These are phyloP conservation scores for Candida mattraensis DNA, from an alignment of 805 yeast species.

Conservation along the genomic window DNA sequence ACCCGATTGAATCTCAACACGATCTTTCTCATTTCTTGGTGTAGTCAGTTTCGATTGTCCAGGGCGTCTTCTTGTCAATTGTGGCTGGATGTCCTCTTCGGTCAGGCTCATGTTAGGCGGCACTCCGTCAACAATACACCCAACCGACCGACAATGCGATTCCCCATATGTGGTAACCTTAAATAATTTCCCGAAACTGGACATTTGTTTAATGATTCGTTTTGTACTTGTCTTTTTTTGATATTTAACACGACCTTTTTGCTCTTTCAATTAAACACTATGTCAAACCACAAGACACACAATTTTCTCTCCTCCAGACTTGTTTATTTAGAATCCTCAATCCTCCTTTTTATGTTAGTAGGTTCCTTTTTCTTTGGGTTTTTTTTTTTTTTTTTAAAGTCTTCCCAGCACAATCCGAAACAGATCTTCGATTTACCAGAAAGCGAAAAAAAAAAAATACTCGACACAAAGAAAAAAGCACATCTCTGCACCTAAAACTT, in stretches of 20 bases:
- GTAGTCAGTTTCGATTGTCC: constrained; percentile 93
- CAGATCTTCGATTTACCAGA: constrained; percentile 9
- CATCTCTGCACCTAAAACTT: constrained; percentile 13
- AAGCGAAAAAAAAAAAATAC: constrained; percentile 7
- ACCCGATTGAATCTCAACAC: constrained; percentile 91
- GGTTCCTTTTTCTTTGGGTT: too few relatives aligned
- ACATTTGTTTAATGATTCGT: constrained; percentile 44
- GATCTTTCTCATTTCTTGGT: constrained; percentile 94
- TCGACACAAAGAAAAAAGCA: not conserved
- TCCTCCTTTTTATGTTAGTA: too few relatives aligned
- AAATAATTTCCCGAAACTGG: constrained; percentile 66
- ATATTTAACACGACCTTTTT: not conserved
- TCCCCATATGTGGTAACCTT: constrained; percentile 96
- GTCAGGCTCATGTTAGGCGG: constrained; percentile 90
- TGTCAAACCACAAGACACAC: too few relatives aligned
- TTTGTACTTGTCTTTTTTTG: constrained; percentile 1
- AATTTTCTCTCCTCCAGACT: too few relatives aligned
- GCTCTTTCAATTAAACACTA: too few relatives aligned
- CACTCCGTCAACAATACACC: constrained; percentile 97
- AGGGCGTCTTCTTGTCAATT: constrained; percentile 94
- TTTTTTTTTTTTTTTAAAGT: not conserved
- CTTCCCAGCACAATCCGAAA: not conserved
- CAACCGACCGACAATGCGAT: constrained; percentile 95
- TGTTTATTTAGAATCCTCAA: too few relatives aligned
- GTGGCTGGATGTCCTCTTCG: constrained; percentile 92